Conservation (phyloP, 441 rosid species). For the Erodium chrysanthum region DNA sequence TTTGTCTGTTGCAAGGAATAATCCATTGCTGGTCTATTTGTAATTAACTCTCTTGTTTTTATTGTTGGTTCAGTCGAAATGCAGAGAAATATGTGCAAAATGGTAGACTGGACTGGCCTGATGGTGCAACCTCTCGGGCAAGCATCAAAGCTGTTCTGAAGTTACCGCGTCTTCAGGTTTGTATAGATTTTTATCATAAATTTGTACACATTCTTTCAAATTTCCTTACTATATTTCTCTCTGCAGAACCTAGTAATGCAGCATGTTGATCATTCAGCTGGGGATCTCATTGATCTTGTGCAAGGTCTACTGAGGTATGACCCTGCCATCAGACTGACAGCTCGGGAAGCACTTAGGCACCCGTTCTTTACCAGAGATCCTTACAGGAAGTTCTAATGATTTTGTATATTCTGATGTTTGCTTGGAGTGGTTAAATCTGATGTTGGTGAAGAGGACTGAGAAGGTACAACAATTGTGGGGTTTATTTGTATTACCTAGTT, state of each 20-base stretch:
- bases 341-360: constrained; percentile 74
- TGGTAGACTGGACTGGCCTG: constrained; percentile 80
- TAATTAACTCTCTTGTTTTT: neutral
- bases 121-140: constrained; percentile 65
- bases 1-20: neutral
- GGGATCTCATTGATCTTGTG: constrained; percentile 71
- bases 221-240: too few relatives aligned
- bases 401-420: neutral
- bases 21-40: neutral
- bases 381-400: constrained; percentile 22
- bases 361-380: constrained; percentile 67
- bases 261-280: constrained; percentile 88
- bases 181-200: neutral
- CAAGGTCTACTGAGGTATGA: constrained; percentile 77
- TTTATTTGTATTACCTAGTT: neutral
- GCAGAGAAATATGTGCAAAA: constrained; percentile 64
- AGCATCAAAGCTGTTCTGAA: constrained; percentile 64
- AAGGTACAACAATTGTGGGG: neutral
- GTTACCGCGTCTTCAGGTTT: constrained; percentile 72
- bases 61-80: constrained; percentile 40
- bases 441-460: neutral
- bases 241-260: constrained; percentile 80
- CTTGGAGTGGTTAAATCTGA: neutral
- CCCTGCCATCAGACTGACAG: constrained; percentile 56
- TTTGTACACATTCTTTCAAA: too few relatives aligned